These are phyloP conservation scores for Mucor piriformis DNA, from an alignment of 371 early-diverging fungal species.

Conservation along the genomic window DNA sequence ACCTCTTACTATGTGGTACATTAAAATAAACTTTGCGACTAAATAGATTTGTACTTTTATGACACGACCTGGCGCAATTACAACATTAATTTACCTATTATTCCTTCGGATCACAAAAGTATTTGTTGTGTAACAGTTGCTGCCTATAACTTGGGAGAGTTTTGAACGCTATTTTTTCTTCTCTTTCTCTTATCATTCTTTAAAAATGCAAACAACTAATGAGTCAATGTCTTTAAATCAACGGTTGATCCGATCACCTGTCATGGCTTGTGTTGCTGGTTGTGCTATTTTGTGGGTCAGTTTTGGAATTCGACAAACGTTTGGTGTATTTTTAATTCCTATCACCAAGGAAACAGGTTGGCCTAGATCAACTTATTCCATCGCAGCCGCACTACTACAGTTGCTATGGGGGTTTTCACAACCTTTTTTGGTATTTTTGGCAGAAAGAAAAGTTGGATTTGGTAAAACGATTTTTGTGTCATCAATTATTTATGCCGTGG, in stretches of 20 bases:
- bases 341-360: conserved; percentile 33
- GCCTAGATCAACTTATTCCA: conserved; percentile 34
- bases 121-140: too few species aligned
- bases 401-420: conserved; percentile 36
- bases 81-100: too few species aligned
- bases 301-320: conserved; percentile 37
- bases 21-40: too few species aligned
- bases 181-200: neutral
- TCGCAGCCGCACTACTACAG: conserved; percentile 36
- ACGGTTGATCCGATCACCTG: conserved; percentile 9
- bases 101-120: too few species aligned
- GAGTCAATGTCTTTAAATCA: neutral
- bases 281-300: conserved; percentile 30
- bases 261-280: conserved; percentile 26
- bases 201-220: neutral
- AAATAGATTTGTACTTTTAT: too few species aligned
- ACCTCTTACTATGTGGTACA: too few species aligned
- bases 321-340: conserved; percentile 38
- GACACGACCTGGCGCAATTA: too few species aligned
- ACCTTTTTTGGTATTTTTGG: conserved; percentile 35
- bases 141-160: too few species aligned
- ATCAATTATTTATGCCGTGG: conserved; percentile 29
- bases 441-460: conserved; percentile 35
- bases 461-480: conserved; percentile 30
- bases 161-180: too few species aligned